Conservation (phyloP, 75 land plant species). For the Pinus albicaulis region DNA sequence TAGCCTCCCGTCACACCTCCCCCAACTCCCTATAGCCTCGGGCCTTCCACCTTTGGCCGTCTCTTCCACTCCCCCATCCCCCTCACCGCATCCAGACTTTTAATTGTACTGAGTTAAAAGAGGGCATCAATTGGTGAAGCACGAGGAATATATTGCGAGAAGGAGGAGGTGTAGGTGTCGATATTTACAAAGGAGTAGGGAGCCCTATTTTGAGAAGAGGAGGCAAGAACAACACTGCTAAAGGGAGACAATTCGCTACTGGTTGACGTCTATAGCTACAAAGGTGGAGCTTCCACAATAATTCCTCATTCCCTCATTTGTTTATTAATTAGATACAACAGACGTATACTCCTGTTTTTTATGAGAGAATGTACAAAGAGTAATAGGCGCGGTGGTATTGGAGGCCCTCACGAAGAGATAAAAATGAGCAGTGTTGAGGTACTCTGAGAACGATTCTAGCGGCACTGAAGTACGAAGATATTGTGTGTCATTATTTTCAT, state of each 20-base stretch:
- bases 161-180: not conserved
- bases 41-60: no score
- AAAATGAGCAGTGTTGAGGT: not conserved
- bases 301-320: no score
- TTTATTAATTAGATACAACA: not conserved
- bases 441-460: not conserved
- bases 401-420: not conserved
- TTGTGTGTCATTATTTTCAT: not conserved
- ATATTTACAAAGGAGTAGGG: not conserved
- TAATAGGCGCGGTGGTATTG: not conserved
- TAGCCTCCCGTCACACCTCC: no score
- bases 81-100: no score
- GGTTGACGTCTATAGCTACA: no score
- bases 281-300: no score
- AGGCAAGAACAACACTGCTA: conserved; percentile 6
- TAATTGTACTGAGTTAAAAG: not conserved
- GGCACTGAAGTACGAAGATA: not conserved
- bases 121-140: not conserved
- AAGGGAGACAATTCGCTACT: not conserved
- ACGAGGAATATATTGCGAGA: not conserved
- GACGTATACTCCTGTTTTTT: not conserved
- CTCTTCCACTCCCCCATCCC: no score
- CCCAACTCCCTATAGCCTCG: no score
- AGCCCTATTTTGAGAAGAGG: not conserved
- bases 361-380: not conserved